phyloP scores from a whole-genome alignment of 225 moss, liverwort and hornwort species.

The Thuidium tamariscinum region DNA sequence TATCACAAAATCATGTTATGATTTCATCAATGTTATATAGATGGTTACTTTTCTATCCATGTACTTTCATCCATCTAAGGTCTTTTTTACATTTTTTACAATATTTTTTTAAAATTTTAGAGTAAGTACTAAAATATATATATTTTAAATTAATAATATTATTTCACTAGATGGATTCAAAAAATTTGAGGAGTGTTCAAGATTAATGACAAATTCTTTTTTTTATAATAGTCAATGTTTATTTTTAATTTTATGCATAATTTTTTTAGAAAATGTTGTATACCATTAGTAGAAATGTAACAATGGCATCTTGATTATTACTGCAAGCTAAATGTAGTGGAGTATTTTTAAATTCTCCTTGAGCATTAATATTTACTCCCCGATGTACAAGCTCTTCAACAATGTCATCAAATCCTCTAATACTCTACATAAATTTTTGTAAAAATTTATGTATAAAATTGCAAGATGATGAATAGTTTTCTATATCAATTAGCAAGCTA shows the following conservation, averaged over 20 bases:
- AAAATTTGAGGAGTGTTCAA: too few species aligned
- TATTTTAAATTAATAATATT: background rate
- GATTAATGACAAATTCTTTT: too few species aligned
- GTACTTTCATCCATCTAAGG: background rate
- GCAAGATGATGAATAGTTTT: too few species aligned
- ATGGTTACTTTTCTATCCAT: background rate
- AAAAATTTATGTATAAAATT: background rate
- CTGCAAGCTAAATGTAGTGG: constrained; percentile 80
- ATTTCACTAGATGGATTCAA: too few species aligned
- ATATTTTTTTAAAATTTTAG: too few species aligned
- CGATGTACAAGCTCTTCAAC: constrained; percentile 25
- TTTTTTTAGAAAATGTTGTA: background rate
- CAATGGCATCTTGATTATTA: constrained; percentile 39
- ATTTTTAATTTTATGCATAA: background rate
- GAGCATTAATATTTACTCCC: constrained; percentile 48
- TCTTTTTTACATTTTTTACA: background rate
- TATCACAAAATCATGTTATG: background rate
- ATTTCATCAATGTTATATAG: background rate
- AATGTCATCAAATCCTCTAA: constrained; percentile 44
- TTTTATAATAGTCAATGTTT: background rate
- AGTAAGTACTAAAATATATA: background rate
- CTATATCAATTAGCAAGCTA: background rate
- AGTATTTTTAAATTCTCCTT: constrained; percentile 68
- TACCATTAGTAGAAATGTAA: constrained; percentile 57
- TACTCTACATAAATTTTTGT: constrained; percentile 12